Evolutionary conservation across 805 yeast genomes (phyloP).

Genomic region (Metschnikowia chrysomelidarum): DNA sequence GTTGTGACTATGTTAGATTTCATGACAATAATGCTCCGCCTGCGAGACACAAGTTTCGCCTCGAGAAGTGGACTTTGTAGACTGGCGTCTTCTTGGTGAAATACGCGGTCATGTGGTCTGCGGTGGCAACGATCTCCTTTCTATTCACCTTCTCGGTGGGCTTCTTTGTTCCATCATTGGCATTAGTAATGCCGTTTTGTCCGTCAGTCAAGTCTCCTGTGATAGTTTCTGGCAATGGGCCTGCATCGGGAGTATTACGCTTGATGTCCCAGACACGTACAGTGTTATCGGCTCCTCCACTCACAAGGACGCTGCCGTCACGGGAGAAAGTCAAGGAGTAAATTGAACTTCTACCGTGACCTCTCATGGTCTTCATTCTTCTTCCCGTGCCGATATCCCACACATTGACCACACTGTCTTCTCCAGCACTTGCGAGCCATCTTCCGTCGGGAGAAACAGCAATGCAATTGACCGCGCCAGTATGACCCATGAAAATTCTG

Average conservation of each 20-base stretch:
- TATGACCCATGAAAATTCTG: conserved; percentile 88
- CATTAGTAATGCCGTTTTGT: conserved; percentile 9
- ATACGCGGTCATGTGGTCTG: conserved; percentile 90
- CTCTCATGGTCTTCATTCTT: conserved; percentile 84
- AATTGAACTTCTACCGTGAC: conserved; percentile 86
- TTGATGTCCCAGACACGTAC: conserved; percentile 96
- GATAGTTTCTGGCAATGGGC: conserved; percentile 74
- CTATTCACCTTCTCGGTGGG: conserved; percentile 41
- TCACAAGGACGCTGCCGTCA: conserved; percentile 86
- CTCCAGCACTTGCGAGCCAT: conserved; percentile 94
- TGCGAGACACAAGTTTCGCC: conserved; percentile 86
- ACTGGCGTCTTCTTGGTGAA: conserved; percentile 94
- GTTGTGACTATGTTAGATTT: too few species aligned
- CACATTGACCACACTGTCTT: conserved; percentile 80
- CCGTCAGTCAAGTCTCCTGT: conserved; percentile 20
- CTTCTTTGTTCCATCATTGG: conserved; percentile 23
- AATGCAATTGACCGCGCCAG: conserved; percentile 80
- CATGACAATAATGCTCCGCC: conserved; percentile 79
- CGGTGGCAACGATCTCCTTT: conserved; percentile 73
- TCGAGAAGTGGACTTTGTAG: conserved; percentile 86
- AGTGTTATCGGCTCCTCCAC: conserved; percentile 90
- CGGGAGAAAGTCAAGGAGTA: conserved; percentile 80
- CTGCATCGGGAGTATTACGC: conserved; percentile 75
- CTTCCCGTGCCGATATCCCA: conserved; percentile 97
- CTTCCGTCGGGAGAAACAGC: conserved; percentile 97